These are phyloP conservation scores for Acanthamoeba lenticulata DNA, from an alignment of 208 protist genomes.

Conservation along the genomic window DNA sequence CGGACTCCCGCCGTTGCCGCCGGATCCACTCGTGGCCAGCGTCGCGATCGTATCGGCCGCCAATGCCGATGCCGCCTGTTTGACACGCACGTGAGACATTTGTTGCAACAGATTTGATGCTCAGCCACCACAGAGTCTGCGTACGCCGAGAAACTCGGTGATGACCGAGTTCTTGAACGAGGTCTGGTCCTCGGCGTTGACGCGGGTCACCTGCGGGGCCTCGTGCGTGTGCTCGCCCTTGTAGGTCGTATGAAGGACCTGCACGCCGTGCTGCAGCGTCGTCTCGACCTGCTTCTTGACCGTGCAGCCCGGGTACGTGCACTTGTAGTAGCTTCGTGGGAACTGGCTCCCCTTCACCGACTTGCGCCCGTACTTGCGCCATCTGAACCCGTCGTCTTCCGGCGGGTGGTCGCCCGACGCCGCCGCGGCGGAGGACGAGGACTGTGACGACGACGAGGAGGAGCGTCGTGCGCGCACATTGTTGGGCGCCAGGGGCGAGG, in stretches of 20 bases:
- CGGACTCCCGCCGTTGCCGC: no score
- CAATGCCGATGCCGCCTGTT: not conserved
- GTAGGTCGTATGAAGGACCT: conserved; percentile 47
- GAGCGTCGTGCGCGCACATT: no score
- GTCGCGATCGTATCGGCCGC: not conserved
- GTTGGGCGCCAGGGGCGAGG: no score
- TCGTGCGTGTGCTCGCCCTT: conserved; percentile 67
- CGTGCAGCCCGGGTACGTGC: conserved; percentile 59
- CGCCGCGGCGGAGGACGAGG: not conserved
- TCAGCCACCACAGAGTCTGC: not conserved
- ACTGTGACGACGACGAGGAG: not conserved
- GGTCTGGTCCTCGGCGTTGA: conserved; percentile 48
- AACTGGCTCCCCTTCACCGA: conserved; percentile 56
- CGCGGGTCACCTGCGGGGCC: conserved; percentile 1
- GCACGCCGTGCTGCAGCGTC: not conserved
- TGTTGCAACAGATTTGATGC: not conserved
- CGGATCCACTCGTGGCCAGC: not conserved
- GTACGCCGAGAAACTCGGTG: conserved; percentile 47
- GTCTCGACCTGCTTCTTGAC: conserved; percentile 72
- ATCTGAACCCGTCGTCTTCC: conserved; percentile 56
- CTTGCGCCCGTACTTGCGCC: conserved; percentile 75
- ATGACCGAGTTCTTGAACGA: conserved; percentile 63
- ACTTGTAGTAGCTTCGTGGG: conserved; percentile 69
- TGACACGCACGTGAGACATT: not conserved
- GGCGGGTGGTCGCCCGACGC: not conserved